A percentile compares a stretch with the other conserved stretches of the same genome.
Conservation (phyloP, 805 yeast species). For the Pichia insulana region DNA sequence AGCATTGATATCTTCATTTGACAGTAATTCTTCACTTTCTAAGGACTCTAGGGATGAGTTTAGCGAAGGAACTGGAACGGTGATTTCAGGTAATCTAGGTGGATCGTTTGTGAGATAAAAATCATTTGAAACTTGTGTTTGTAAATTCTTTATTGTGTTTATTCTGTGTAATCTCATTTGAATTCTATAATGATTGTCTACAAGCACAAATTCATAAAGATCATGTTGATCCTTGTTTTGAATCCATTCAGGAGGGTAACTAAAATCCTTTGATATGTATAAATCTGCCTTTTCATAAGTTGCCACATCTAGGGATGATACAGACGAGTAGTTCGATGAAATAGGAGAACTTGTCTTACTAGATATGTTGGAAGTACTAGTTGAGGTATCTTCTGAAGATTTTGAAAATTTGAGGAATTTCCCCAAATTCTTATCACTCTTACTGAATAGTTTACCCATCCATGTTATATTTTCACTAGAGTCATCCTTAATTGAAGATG, state of each 20-base stretch:
- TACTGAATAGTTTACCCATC: constrained; percentile 23
- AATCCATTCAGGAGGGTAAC: constrained; percentile 37
- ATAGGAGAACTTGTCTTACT: constrained; percentile 3
- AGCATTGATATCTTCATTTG: constrained; percentile 5
- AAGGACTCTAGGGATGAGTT: constrained; percentile 2
- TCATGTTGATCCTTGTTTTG: constrained; percentile 20
- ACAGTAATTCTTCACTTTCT: constrained; percentile 5
- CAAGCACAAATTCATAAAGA: constrained; percentile 21
- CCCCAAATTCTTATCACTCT: constrained; percentile 4
- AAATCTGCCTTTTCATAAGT: constrained; percentile 1
- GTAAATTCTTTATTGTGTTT: constrained; percentile 11
- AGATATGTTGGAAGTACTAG: neutral
- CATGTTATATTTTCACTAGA: constrained; percentile 11
- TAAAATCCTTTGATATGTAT: neutral
- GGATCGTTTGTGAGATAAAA: constrained; percentile 5
- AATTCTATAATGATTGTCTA: constrained; percentile 20
- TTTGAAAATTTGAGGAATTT: constrained; percentile 1
- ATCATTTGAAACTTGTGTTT: constrained; percentile 8
- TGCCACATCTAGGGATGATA: constrained; percentile 7
- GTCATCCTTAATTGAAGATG: constrained; percentile 3
- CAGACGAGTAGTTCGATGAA: constrained; percentile 7
- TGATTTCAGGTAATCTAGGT: constrained; percentile 19
- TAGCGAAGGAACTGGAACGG: neutral
- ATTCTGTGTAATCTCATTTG: constrained; percentile 12
- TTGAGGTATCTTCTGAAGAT: neutral